Percentiles rank a stretch among this genome's conserved stretches.
Conservation (phyloP, 2,329 filamentous ascomycete genomes). For the Colletotrichum chlorophyti region DNA sequence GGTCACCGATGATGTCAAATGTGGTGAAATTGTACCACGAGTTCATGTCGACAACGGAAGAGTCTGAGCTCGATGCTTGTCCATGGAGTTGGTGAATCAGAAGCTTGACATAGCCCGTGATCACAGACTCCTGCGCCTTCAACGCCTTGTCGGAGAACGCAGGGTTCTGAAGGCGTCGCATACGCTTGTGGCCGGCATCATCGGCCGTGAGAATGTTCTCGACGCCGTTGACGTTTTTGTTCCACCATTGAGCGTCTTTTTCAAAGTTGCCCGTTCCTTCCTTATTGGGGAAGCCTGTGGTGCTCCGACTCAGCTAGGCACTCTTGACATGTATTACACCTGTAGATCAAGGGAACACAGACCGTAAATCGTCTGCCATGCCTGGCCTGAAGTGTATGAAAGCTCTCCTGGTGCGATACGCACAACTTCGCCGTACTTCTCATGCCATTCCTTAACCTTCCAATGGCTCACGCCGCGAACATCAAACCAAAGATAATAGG, state of each 20-base stretch:
- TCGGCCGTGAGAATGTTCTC: constrained; percentile 26
- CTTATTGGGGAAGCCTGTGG: constrained; percentile 10
- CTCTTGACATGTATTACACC: no score
- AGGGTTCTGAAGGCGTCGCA: constrained; percentile 34
- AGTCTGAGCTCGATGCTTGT: constrained; percentile 2
- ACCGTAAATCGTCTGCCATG: constrained; percentile 50
- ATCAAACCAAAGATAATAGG: constrained; percentile 23
- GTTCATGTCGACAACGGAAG: constrained; percentile 32
- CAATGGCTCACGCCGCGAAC: constrained; percentile 21
- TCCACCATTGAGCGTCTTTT: constrained; percentile 26
- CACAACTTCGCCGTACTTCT: constrained; percentile 41
- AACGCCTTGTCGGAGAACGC: constrained; percentile 39
- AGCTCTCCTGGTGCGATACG: constrained; percentile 47
- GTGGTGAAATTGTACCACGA: constrained; percentile 38
- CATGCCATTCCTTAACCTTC: constrained; percentile 30
- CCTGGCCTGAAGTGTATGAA: constrained; percentile 41
- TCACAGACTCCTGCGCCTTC: constrained; percentile 38
- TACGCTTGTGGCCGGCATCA: constrained; percentile 30
- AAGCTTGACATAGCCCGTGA: constrained; percentile 35
- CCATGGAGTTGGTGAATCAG: constrained; percentile 33
- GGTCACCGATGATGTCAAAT: constrained; percentile 40
- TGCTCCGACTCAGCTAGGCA: neutral
- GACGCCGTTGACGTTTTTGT: constrained; percentile 27
- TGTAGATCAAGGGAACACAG: neutral
- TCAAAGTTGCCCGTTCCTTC: constrained; percentile 21